Percentiles rank a stretch among this genome's conserved stretches.
These are phyloP conservation scores for Amyloporia xantha DNA, from an alignment of 768 basidiomycete species.

Conservation along the genomic window DNA sequence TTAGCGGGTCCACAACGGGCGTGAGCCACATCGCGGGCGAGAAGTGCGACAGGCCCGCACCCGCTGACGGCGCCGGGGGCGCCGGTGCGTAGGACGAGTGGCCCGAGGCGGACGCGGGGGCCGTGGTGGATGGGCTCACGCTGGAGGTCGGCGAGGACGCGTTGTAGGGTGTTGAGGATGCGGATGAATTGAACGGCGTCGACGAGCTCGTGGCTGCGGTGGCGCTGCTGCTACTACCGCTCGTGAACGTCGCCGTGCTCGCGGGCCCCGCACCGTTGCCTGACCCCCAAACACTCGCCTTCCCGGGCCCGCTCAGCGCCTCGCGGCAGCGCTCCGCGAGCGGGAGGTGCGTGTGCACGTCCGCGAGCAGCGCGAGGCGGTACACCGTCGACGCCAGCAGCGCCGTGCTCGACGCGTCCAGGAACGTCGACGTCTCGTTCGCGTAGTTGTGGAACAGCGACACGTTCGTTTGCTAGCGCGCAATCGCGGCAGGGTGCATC, in stretches of 20 bases:
- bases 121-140: not conserved
- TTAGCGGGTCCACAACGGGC: constrained; percentile 71
- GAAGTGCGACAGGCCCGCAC: constrained; percentile 36
- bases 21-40: constrained; percentile 57
- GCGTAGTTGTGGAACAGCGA: constrained; percentile 70
- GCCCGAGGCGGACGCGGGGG: not conserved
- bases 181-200: no score
- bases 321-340: constrained; percentile 51
- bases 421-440: constrained; percentile 51
- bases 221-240: not conserved
- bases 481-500: constrained; percentile 4
- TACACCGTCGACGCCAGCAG: constrained; percentile 75
- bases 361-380: constrained; percentile 52
- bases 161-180: not conserved
- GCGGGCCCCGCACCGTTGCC: constrained; percentile 4
- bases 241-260: not conserved
- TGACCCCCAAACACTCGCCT: not conserved
- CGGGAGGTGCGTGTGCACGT: constrained; percentile 43
- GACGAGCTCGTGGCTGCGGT: constrained; percentile 9
- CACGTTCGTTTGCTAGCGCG: constrained; percentile 32
- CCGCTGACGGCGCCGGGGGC: constrained; percentile 9
- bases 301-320: constrained; percentile 21
- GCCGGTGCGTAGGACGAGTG: constrained; percentile 4
- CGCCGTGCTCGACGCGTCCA: constrained; percentile 67
- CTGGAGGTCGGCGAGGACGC: constrained; percentile 9